Base-by-base conservation (phyloP, 805 yeast genomes). In the Teunomyces tritomae region DNA sequence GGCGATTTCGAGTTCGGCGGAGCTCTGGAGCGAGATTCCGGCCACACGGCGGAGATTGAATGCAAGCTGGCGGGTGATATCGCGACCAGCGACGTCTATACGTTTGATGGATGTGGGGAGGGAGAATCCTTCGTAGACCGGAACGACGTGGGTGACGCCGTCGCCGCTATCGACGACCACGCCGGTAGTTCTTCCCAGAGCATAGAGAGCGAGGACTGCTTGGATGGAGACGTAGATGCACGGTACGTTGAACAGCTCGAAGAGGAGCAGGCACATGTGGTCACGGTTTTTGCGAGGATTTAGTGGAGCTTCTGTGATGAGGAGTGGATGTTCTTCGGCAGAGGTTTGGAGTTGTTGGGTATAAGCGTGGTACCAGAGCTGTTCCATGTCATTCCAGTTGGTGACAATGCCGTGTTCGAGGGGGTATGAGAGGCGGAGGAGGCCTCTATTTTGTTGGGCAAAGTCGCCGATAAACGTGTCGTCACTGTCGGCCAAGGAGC, bases 141-240 rank as follows among this genome's bases (percentile, higher is more conserved):
- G 97, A 2, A 89, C 96, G 7, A 87, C 76, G 58, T 87, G 91
- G 34, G 87, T 79, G 24, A 89, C 96, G 4, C 97, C 97, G 64
- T 91, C 97, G 4, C 97, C 97, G n/a, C 85, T 79, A 60, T 91
- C 97, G 9, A 92, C 60, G 2, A 89, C 96, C 33, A 89, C 79
- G 1, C 97, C 98, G 0, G 96, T 90, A 6, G 97, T 91, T 54
- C 89, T 71, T 0, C 97, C 98, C 4, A 88, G 78, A 0, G 97
- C 90, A 67, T 92, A 91, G 34, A 91, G 69, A 3, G 96, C 78
- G 34, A 91, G 70, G 8, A 90, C 90, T 0, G 96, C 92, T 54
- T 86, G 92, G 43, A 86, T 72, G 3, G 84, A 75, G 10, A 86
- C 67, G 59, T 85, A 84, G n/a, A 84, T 58, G n/a, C 92, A 86